phyloP scores from a whole-genome alignment of 2,329 filamentous ascomycete species.

The Elsinoe australis region DNA sequence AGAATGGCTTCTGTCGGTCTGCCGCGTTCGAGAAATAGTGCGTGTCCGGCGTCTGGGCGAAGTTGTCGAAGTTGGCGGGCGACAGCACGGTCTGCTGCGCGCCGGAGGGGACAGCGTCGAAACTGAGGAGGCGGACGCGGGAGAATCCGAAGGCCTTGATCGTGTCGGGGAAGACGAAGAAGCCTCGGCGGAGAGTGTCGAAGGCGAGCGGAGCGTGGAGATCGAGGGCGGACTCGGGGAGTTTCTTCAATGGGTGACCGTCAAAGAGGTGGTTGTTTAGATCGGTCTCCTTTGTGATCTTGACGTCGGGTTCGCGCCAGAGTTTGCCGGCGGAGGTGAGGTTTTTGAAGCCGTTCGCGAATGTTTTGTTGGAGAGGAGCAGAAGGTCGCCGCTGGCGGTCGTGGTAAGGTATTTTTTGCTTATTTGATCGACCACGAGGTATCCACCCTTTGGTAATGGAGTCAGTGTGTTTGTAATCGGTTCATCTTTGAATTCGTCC shows the following conservation, averaged over 20 bases:
- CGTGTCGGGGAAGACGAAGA: neutral
- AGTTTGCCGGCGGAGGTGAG: neutral
- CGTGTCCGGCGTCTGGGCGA: too few relatives aligned
- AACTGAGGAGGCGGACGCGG: neutral
- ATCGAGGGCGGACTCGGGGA: neutral
- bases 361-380: neutral
- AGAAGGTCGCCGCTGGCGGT: neutral
- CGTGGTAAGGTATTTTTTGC: neutral
- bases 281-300: too few relatives aligned
- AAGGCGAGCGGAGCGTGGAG: neutral
- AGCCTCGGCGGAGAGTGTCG: neutral
- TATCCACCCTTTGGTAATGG: neutral
- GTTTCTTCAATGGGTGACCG: too few relatives aligned
- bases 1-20: too few relatives aligned
- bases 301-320: neutral
- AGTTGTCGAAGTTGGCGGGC: neutral
- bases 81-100: neutral
- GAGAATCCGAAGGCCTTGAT: neutral
- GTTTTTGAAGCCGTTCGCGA: neutral
- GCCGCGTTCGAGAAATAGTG: too few relatives aligned
- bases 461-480: constrained; percentile 20
- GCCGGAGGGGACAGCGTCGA: neutral
- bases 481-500: constrained; percentile 48
- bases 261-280: too few relatives aligned
- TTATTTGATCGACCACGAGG: neutral